Evolutionary conservation across 495 filamentous ascomycete species (phyloP).

Genomic region (Hypoxylon perforatum): DNA sequence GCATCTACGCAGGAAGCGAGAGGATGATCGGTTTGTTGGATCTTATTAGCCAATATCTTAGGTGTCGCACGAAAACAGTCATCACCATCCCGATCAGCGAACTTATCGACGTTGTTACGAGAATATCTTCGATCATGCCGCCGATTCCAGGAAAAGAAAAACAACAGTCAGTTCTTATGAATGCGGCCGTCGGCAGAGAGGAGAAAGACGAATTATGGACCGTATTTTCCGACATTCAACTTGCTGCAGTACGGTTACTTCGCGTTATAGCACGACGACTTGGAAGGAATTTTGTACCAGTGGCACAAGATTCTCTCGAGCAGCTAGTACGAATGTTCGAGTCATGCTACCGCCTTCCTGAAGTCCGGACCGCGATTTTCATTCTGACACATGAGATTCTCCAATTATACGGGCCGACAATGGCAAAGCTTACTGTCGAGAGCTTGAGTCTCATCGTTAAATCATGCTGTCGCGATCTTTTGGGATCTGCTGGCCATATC

Average conservation of each 20-base stretch:
- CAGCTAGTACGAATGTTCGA: slow-evolving; percentile 75
- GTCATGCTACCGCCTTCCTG: slow-evolving; percentile 65
- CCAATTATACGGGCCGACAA: slow-evolving; percentile 66
- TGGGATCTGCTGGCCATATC: slow-evolving; percentile 57
- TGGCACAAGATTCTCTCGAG: slow-evolving; percentile 70
- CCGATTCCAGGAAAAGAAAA: slow-evolving; percentile 53
- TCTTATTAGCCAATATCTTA: slow-evolving; percentile 63
- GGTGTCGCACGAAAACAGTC: slow-evolving; percentile 65
- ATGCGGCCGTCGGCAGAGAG: slow-evolving; percentile 75
- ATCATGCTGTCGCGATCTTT: slow-evolving; percentile 71
- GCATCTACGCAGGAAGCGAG: slow-evolving; percentile 75
- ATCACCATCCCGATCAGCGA: slow-evolving; percentile 72
- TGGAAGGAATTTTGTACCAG: slow-evolving; percentile 60
- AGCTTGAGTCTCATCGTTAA: slow-evolving; percentile 68
- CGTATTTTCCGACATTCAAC: slow-evolving; percentile 77
- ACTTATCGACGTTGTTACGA: slow-evolving; percentile 71
- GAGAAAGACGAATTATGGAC: slow-evolving; percentile 80
- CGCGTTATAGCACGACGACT: slow-evolving; percentile 64
- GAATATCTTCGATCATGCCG: slow-evolving; percentile 74
- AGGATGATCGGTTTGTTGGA: slow-evolving; percentile 72
- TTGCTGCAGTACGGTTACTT: slow-evolving; percentile 70
- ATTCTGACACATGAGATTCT: slow-evolving; percentile 66
- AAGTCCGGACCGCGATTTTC: slow-evolving; percentile 71
- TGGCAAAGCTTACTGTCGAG: slow-evolving; percentile 70
- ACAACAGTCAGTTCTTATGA: slow-evolving; percentile 60